Conservation (phyloP, 2,329 filamentous ascomycete species). For the Sclerotinia spermophila region DNA sequence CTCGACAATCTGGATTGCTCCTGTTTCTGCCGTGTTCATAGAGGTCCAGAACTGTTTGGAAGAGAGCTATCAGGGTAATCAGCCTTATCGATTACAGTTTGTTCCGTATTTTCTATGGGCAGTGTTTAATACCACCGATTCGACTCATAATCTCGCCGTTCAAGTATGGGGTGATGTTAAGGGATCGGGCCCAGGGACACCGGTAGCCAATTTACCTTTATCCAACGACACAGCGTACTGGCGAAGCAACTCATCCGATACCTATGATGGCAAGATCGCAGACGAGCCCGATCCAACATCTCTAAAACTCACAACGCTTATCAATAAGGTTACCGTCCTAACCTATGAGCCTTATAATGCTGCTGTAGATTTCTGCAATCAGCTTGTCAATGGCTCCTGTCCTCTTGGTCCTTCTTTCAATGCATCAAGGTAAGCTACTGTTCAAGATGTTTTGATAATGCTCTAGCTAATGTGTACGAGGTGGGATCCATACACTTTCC, state of each 20-base stretch:
- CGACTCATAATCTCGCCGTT: slow-evolving; percentile 65
- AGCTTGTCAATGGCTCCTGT: slow-evolving; percentile 60
- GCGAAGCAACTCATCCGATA: slow-evolving; percentile 56
- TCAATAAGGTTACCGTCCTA: slow-evolving; percentile 67
- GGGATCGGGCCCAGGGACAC: slow-evolving; percentile 51
- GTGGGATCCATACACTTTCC: slow-evolving; percentile 49
- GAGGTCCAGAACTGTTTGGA: slow-evolving; percentile 81
- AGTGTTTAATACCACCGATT: slow-evolving; percentile 59
- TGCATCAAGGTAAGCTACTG: slow-evolving; percentile 45
- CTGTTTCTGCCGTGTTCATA: slow-evolving; percentile 62
- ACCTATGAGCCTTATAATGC: slow-evolving; percentile 67
- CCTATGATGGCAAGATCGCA: slow-evolving; percentile 68
- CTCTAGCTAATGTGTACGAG: slow-evolving; percentile 29
- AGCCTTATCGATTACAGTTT: slow-evolving; percentile 70
- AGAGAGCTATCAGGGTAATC: slow-evolving; percentile 53
- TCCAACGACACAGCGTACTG: slow-evolving; percentile 51
- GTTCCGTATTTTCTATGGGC: slow-evolving; percentile 72
- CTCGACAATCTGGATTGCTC: slow-evolving; percentile 35
- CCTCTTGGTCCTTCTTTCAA: slow-evolving; percentile 73
- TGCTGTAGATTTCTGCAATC: slow-evolving; percentile 62
- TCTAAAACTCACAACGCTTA: slow-evolving; percentile 68
- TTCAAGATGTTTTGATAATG: not conserved
- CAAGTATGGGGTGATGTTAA: slow-evolving; percentile 90
- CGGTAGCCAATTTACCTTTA: slow-evolving; percentile 54
- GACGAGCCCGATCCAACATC: slow-evolving; percentile 43